Base-by-base conservation (phyloP, 176 grass and related monocot genomes). In the Juncus inflexus region DNA sequence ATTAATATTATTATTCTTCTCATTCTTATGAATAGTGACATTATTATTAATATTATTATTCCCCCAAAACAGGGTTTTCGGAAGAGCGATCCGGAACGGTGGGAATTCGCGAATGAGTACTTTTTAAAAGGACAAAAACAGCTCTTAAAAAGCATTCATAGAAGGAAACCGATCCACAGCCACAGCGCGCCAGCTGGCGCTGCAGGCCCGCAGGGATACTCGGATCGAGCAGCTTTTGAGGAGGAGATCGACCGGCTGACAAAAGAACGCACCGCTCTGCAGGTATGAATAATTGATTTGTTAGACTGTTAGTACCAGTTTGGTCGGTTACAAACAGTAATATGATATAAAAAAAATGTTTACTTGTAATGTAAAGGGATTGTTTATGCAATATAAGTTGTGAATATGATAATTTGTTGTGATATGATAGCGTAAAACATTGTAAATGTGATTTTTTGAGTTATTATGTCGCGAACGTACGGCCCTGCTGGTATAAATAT, bases 101-200 rank as follows among this genome's bases (percentile, higher is more conserved):
- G 94, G 94, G 94, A 99, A 74, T 99, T 99, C 42, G 77, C 83
- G 41, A 99, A 99, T 38, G 88, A 92, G 9, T 63, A 84, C 12
- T 99, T 99, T 16, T 39, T 90, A 59, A 99, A 86, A 80, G 94
- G 94, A 56, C 83, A 90, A 64, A 92, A 84, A 42, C 89, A 99
- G 35, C 76, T 84, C 63, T 81, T 99, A 62, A 99, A 92, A 75
- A 99, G 81, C 64, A 92, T 92, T 80, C 70, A 89, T 73, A 63
- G 94, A 19, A 74, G 94, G 15, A 99, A 99, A 73, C 94, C 94
- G 41, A 92, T 99, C 72, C 94, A 99, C 72, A 99, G 89, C 78
- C 94, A 99, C 62, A 84, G 89, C 42, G 1, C 4, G 43, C 43
- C 43, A 5, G 80, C 83, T 63, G 72, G 77, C 15, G 77, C 89